Evolutionary conservation across 805 yeast species (phyloP), one percentile per base, ranked within the genome.

Genomic region (Barnettozyma siamensis): DNA sequence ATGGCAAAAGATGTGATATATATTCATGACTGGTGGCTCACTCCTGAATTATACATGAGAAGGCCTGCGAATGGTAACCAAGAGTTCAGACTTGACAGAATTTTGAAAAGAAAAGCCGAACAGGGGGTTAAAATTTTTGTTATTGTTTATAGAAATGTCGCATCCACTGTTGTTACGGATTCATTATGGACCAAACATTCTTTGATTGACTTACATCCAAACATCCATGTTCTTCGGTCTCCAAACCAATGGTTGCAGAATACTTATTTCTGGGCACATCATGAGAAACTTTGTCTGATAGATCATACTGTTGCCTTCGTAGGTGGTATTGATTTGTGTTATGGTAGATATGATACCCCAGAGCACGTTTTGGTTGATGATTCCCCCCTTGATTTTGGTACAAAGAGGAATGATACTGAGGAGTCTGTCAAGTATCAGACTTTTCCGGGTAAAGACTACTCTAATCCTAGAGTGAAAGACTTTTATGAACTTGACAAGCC

Each of bases 201-300:
- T 0, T 71, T 93, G 55, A 70, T 94, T 38, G 88, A 84, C 40
- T 67, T 93, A 32, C 88, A 91, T 61, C 81, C 79, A 20, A 93
- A 93, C 57, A 78, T 93, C 38, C 91, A 86, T 62, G 88, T 91
- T 12, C 75, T 93, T 46, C 76, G 99, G 51, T 89, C 97, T 1
- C 99, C 99, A 5, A 89, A 93, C 53, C 99, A 93, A 60, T 76
- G 93, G 59, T 65, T 87, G 41, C 97, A 93, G 58, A 86, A 87
- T 51, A 91, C 96, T 0, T 84, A 80, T 55, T 94, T 93, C 59
- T 93, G 99, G 99, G 99, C 99, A 0, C 99, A 93, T 66, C 99
- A 93, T 65, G 99, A 93, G 57, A 93, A 93, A 57, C 62, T 93
- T 43, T 79, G 89, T 45, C 75, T 93, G 28, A 69, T 93, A 44